phyloP scores from a whole-genome alignment of 1,284 basidiomycete genomes.

The Pascua sp. region DNA sequence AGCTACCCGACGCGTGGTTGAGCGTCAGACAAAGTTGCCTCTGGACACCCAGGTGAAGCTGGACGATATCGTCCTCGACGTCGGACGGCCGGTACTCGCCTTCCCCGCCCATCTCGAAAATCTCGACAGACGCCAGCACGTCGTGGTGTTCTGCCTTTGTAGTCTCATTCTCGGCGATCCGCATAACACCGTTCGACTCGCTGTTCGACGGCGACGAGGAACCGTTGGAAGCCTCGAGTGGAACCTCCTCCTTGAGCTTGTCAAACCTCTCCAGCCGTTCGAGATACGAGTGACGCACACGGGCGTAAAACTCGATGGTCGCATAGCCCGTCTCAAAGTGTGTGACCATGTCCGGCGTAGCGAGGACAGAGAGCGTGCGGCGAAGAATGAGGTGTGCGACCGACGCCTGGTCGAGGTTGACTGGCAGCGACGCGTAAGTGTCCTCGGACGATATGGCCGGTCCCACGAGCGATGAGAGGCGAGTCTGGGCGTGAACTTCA shows the following conservation, averaged over 20 bases:
- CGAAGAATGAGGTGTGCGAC: slow-evolving; percentile 75
- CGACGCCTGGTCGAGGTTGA: slow-evolving; percentile 69
- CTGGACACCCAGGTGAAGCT: slow-evolving; percentile 88
- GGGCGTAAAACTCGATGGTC: slow-evolving; percentile 82
- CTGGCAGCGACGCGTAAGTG: slow-evolving; percentile 67
- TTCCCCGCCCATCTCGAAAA: slow-evolving; percentile 79
- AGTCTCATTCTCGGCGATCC: slow-evolving; percentile 86
- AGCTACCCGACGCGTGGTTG: slow-evolving; percentile 80
- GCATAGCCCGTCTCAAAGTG: slow-evolving; percentile 72
- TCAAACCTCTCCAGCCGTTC: slow-evolving; percentile 73
- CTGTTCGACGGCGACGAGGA: background rate
- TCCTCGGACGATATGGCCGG: slow-evolving; percentile 68
- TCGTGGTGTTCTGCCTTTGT: slow-evolving; percentile 85
- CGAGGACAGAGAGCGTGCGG: slow-evolving; percentile 71
- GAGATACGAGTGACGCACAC: slow-evolving; percentile 72
- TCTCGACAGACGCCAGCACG: slow-evolving; percentile 76
- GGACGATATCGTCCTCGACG: slow-evolving; percentile 80
- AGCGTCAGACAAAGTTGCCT: slow-evolving; percentile 72
- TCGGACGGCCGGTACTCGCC: slow-evolving; percentile 82
- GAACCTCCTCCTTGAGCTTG: slow-evolving; percentile 5
- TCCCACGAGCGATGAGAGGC: slow-evolving; percentile 75
- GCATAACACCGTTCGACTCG: slow-evolving; percentile 60
- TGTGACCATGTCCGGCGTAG: slow-evolving; percentile 67
- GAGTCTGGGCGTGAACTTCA: slow-evolving; percentile 75
- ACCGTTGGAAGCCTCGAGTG: no score